Evolutionary conservation across 306 rosid genomes (phyloP), one percentile per base, ranked within the genome.

Genomic region (Acacia acuminata): DNA sequence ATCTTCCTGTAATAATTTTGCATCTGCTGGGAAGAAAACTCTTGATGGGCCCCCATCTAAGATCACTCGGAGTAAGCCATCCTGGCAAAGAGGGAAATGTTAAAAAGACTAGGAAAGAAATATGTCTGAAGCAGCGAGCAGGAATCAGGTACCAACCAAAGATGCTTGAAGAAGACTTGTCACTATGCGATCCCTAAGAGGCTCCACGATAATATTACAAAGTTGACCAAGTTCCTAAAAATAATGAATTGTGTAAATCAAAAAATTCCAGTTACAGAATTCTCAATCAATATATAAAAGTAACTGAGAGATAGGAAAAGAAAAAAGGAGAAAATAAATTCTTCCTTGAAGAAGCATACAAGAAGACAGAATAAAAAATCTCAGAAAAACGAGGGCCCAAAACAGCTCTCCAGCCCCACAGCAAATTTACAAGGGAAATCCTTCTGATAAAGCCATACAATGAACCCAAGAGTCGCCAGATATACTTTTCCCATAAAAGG

Each of bases 121-220:
- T 73, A 84, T 78, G 51, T 68, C 24, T 79, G 51, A 78, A 66
- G 73, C 63, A 27, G 71, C 68, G 15, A 64, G 74, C 38, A 22
- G 11, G 42, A 69, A 20, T 69, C 63, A 76, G 84, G 78, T 79
- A 84, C 82, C 71, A 70, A 94, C 99, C 94, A 96, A 86, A 65
- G 99, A 88, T 60, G 99, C 99, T 79, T 96, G 99, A 90, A 96
- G 99, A 78, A 96, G 97, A 88, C 99, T 94, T 22, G 98, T 96
- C 88, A 96, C 99, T 48, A 96, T 84, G 72, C 89, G 98, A 87
- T 96, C 99, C 88, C 99, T 87, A 64, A 96, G 97, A 73, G 99
- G 96, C 85, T 96, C 99, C 84, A 94, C 97, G 60, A 96, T 92
- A 83, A 94, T 86, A 85, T 84, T 93, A 79, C 99, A 96, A 25